Base-by-base conservation (phyloP, 2,329 filamentous ascomycete genomes). In the Colletotrichum sp. region DNA sequence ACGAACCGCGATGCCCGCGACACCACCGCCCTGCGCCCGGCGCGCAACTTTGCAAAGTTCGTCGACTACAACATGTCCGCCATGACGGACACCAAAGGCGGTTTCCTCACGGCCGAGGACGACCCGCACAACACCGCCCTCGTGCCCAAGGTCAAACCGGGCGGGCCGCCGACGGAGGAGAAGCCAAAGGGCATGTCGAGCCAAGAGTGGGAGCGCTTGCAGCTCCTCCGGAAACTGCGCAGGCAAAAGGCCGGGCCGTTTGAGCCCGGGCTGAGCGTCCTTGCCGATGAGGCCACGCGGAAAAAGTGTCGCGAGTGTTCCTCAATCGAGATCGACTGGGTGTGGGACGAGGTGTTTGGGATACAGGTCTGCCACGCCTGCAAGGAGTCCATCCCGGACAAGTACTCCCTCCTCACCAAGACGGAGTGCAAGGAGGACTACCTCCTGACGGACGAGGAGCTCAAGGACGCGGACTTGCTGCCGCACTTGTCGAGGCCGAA, bases 61-160 rank as follows among this genome's bases (percentile, higher is more conserved):
- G 96, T 99, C 82, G 97, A 99, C 82, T 99, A 98, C 86, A 97
- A 99, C 84, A 97, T 99, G 86, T 96, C 95, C 83, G 94, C 96
- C 86, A 99, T 99, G 96, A 98, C 94, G 8, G 97, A 99, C 84
- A 99, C 96, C 1, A 98, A 98, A 83, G 97, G 97, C 77, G 97
- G 97, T 1, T 99, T 99, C 85, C 86, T 99, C 78, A 95, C 94
- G n/a, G 90, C 92, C 1, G 95, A 96, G 77, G 97, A 99, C 82
- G 97, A 99, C 84, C 97, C 97, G 1, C 92, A 94, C 83, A 98
- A 98, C 82, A 93, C 93, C 79, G 95, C 93, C 11, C 91, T 93
- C 80, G 89, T 87, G 8, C 87, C 83, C 11, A 85, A 74, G 72
- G 86, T 78, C 84, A 90, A 69, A 85, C 78, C 79, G 19, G 83